Evolutionary conservation across 352 stramenopile species (phyloP).

Genomic region (Globisporangium parvum): DNA sequence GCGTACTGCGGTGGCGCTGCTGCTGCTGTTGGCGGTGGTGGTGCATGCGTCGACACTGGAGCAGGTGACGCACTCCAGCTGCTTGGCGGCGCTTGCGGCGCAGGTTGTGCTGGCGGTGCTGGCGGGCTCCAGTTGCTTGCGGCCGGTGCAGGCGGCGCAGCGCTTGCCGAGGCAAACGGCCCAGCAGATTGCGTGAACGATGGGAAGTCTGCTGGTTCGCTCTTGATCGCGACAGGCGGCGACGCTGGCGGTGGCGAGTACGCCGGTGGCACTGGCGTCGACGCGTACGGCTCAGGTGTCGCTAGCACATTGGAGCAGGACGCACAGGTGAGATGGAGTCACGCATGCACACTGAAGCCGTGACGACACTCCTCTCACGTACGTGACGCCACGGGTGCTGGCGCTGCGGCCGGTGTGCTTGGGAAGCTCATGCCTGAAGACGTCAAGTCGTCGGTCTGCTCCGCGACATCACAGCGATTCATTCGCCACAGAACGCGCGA

Average conservation of each 20-base stretch:
- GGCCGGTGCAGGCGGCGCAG: constrained; percentile 9
- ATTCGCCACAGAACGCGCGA: background rate
- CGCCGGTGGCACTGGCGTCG: constrained; percentile 2
- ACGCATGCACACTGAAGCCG: background rate
- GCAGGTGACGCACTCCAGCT: constrained; percentile 6
- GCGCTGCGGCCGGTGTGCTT: constrained; percentile 5
- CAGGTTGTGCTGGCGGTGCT: background rate
- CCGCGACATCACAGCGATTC: background rate
- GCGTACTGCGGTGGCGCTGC: background rate
- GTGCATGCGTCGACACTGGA: background rate
- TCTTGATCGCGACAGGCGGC: constrained; percentile 9
- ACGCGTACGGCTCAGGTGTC: constrained; percentile 4
- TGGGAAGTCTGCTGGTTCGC: constrained; percentile 24
- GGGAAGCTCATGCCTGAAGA: constrained; percentile 8
- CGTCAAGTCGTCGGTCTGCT: constrained; percentile 10
- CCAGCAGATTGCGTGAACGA: constrained; percentile 48
- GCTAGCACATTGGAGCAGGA: background rate
- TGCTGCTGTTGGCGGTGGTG: constrained; percentile 3
- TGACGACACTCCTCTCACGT: background rate
- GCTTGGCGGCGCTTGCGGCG: constrained; percentile 1
- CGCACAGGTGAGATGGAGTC: too few species aligned
- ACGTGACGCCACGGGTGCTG: background rate
- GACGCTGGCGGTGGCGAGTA: constrained; percentile 5
- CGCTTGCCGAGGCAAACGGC: background rate
- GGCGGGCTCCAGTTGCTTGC: constrained; percentile 9